Base-by-base conservation (phyloP, 148 eudicot species). In the Rhododendron kiyosumense region DNA sequence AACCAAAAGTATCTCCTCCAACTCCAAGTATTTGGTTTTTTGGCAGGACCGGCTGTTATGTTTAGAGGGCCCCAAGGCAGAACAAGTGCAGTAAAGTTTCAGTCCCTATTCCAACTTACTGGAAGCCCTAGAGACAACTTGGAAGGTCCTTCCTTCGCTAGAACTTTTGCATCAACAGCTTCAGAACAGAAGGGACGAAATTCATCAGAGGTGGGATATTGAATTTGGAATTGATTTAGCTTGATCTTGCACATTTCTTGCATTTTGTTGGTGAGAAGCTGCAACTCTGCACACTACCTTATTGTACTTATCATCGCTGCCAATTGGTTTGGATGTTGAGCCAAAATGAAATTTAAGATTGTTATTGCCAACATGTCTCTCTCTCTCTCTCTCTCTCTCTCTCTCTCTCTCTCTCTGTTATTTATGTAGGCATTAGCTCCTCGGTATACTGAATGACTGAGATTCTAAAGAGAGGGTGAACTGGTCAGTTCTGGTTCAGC, bases 101-200 rank as follows among this genome's bases (percentile, higher is more conserved):
- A 18, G 84, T 85, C 85, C 78, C 82, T 65, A 69, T 81, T 78
- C 81, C 90, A 67, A 63, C 88, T 82, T 77, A 46, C 84, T 38
- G 59, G 38, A 65, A 75, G 41, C 41, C 20, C 18, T 77, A 81
- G 85, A 38, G 38, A 38, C 51, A 67, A 57, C 32, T 15, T 45
- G 36, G 54, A 77, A 46, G 79, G 81, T 82, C 34, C 89, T 45
- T 78, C 46, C 84, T 85, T 73, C 36, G 82, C 74, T 45, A 87
- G 90, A 78, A 69, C 87, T 57, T 89, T 87, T 82, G 87, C 90
- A 43, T 89, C 90, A 59, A 86, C 85, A 74, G 59, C 88, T 59
- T 83, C 88, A 41, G 78, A 85, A 81, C 81, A 79, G 78, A 77
- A 38, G 43, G n/a, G 52, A 38, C 75, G 59, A 15, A 87, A 82